phyloP scores from a whole-genome alignment of 169 alveolate genomes.

The Plasmodium ovale region DNA sequence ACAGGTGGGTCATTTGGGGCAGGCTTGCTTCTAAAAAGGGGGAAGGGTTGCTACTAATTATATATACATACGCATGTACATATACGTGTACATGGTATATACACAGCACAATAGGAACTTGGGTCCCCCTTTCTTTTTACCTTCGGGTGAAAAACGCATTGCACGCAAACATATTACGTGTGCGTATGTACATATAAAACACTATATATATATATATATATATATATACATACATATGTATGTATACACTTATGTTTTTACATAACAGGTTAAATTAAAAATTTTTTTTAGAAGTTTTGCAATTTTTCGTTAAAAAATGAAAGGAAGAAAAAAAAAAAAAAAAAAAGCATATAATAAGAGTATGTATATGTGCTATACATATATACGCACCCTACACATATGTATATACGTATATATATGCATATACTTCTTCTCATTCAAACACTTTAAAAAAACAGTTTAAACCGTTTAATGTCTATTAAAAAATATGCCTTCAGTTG shows the following conservation, averaged over 20 bases:
- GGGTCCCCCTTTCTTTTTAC: no score
- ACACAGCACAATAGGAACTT: no score
- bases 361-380: not conserved
- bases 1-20: no score
- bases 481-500: slow-evolving; percentile 7
- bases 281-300: not conserved
- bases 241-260: not conserved
- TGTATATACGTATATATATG: not conserved
- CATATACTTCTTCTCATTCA: slow-evolving; percentile 21
- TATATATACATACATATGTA: slow-evolving; percentile 10
- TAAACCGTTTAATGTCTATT: slow-evolving; percentile 22
- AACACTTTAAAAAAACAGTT: slow-evolving; percentile 41
- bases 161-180: not conserved
- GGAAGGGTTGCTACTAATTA: no score
- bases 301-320: not conserved
- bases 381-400: not conserved
- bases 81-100: not conserved
- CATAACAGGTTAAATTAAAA: slow-evolving; percentile 7
- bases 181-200: not conserved
- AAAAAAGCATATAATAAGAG: not conserved
- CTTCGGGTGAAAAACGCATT: no score
- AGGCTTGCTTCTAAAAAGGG: no score
- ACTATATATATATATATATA: slow-evolving; percentile 13
- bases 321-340: not conserved
- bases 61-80: not conserved